A percentile compares a stretch with the other conserved stretches of the same genome.
phyloP scores from a whole-genome alignment of 768 basidiomycete species.

The Mycena galopus region DNA sequence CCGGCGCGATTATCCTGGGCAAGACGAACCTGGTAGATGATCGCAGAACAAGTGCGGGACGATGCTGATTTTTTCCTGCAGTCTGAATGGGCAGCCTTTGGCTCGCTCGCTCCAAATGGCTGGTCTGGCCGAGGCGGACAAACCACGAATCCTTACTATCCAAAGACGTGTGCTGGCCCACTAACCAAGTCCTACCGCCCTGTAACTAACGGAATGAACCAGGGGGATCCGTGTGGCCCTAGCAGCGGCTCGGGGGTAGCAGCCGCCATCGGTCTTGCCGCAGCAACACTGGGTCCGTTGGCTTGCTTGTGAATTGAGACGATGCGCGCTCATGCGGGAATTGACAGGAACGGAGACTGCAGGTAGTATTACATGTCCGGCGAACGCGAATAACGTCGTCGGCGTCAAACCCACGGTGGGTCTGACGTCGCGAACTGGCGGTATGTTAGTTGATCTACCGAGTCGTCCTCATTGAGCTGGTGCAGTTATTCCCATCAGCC shows the following conservation, averaged over 20 bases:
- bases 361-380: conserved; percentile 62
- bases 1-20: conserved; percentile 53
- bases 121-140: conserved; percentile 64
- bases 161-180: conserved; percentile 50
- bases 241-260: conserved; percentile 59
- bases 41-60: background rate
- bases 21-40: conserved; percentile 17
- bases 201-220: background rate
- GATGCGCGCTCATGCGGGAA: conserved; percentile 27
- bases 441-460: conserved; percentile 30
- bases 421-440: conserved; percentile 53
- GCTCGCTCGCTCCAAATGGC: conserved; percentile 45
- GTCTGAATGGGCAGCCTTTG: conserved; percentile 29
- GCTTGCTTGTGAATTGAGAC: background rate
- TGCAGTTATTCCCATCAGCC: conserved; percentile 59
- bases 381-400: conserved; percentile 56
- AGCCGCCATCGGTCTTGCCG: conserved; percentile 56
- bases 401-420: conserved; percentile 57
- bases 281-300: conserved; percentile 39
- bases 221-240: conserved; percentile 45
- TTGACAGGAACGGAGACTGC: conserved; percentile 59
- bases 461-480: background rate
- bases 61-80: background rate
- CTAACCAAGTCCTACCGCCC: background rate
- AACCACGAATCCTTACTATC: conserved; percentile 55